phyloP scores from a whole-genome alignment of 2,329 filamentous ascomycete genomes.

The Dichotomopilus funicola region DNA sequence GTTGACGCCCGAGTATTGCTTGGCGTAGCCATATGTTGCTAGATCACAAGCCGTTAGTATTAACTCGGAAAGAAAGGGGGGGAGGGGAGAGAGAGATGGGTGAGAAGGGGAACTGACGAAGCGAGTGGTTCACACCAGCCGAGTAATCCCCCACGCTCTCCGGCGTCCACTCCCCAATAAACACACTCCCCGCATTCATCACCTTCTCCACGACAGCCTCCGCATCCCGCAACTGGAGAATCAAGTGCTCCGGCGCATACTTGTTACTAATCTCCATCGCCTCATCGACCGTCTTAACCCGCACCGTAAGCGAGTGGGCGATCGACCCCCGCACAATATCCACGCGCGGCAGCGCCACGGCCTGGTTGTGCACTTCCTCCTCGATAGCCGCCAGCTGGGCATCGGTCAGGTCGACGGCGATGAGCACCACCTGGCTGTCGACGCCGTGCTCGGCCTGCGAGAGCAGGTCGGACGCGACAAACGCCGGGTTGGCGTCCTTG shows the following conservation, averaged over 20 bases:
- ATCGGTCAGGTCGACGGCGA: slow-evolving; percentile 74
- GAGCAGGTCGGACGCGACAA: slow-evolving; percentile 89
- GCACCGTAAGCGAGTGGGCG: slow-evolving; percentile 82
- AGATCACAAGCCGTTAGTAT: slow-evolving; percentile 16
- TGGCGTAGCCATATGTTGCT: slow-evolving; percentile 97
- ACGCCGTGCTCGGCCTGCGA: slow-evolving; percentile 96
- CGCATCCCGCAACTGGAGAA: slow-evolving; percentile 78
- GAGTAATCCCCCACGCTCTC: slow-evolving; percentile 98
- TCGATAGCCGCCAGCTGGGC: slow-evolving; percentile 74
- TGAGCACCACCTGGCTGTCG: slow-evolving; percentile 89
- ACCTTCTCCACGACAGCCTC: slow-evolving; percentile 69
- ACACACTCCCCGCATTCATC: slow-evolving; percentile 91
- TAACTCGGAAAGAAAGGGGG: no score
- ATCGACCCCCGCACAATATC: slow-evolving; percentile 91
- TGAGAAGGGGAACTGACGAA: slow-evolving; percentile 61
- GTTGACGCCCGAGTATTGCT: slow-evolving; percentile 97
- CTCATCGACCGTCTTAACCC: slow-evolving; percentile 62
- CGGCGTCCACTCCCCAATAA: slow-evolving; percentile 92
- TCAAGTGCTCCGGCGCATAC: slow-evolving; percentile 94
- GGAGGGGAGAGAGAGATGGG: background rate
- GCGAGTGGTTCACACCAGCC: slow-evolving; percentile 92
- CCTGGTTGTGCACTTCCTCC: slow-evolving; percentile 82
- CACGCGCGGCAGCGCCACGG: slow-evolving; percentile 77
- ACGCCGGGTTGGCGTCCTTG: slow-evolving; percentile 78
- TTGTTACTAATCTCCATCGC: slow-evolving; percentile 81